Conservation (phyloP, 2,329 filamentous ascomycete species). For the Trichophyton benhamiae region DNA sequence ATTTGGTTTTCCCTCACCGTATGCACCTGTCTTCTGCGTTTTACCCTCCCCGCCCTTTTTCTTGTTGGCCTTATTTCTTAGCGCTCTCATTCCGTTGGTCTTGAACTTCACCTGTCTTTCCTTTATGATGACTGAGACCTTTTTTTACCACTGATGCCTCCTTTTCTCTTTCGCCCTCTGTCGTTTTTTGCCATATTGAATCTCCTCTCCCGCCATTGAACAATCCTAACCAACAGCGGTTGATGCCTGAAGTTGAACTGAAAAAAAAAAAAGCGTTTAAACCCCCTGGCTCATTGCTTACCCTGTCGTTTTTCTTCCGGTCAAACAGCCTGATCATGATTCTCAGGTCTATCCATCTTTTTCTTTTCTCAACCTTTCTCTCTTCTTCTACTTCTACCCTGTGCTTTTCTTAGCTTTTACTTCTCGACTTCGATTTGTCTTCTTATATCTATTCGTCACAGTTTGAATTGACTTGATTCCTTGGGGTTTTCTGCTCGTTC, state of each 20-base stretch:
- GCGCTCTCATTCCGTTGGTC: not conserved
- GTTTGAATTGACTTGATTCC: conserved; percentile 1
- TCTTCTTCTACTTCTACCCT: too few relatives aligned
- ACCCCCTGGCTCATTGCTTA: conserved; percentile 6
- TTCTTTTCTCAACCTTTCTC: not conserved
- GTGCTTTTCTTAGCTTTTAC: not conserved
- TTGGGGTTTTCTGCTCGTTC: not conserved
- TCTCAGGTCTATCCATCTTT: not conserved
- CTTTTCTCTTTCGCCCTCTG: not conserved
- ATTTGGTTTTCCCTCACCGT: conserved; percentile 1
- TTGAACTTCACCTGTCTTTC: not conserved
- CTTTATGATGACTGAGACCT: conserved; percentile 3
- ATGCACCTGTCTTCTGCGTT: not conserved
- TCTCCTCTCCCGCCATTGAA: not conserved
- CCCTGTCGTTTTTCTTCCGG: conserved; percentile 15
- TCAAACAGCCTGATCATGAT: conserved; percentile 3
- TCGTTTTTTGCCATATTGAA: not conserved
- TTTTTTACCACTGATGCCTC: not conserved
- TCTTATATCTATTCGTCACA: conserved; percentile 3
- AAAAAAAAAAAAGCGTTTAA: not conserved
- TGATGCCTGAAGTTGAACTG: not conserved
- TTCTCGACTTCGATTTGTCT: conserved; percentile 8
- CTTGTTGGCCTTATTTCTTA: conserved; percentile 3
- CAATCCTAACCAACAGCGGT: not conserved
- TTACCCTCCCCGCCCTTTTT: conserved; percentile 7